phyloP scores from a whole-genome alignment of 768 basidiomycete genomes.

The Dioszegia aurantiaca region DNA sequence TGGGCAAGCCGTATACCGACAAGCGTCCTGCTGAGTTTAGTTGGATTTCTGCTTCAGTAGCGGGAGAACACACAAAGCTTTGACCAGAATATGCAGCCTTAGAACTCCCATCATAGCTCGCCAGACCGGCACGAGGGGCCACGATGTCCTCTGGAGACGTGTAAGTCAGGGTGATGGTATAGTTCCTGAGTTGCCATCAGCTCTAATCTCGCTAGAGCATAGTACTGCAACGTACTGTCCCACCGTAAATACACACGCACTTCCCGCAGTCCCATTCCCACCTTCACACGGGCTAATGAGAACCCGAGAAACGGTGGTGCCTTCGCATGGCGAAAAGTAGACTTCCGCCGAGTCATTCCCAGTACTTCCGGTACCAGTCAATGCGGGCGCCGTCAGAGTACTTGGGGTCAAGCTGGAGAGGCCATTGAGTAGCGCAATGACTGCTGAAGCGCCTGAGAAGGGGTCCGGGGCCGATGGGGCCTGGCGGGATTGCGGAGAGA shows the following conservation, averaged over 20 bases:
- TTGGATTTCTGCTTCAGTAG: neutral
- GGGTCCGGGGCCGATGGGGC: neutral
- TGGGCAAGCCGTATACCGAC: constrained; percentile 24
- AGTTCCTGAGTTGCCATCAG: constrained; percentile 22
- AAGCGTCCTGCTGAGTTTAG: constrained; percentile 16
- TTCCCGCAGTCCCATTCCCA: constrained; percentile 9
- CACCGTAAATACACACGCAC: constrained; percentile 9
- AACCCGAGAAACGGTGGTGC: constrained; percentile 5
- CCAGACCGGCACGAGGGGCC: constrained; percentile 22
- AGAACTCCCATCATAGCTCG: constrained; percentile 21
- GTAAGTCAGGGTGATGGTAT: constrained; percentile 35
- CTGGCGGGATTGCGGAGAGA: neutral
- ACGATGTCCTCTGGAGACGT: constrained; percentile 9
- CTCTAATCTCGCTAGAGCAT: neutral
- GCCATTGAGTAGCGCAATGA: constrained; percentile 6
- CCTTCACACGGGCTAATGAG: constrained; percentile 8
- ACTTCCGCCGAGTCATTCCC: neutral
- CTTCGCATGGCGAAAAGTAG: neutral
- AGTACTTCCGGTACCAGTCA: neutral
- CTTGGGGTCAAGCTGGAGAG: neutral
- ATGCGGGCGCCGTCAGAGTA: neutral
- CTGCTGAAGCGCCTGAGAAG: constrained; percentile 5
- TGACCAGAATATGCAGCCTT: constrained; percentile 30
- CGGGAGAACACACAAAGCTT: constrained; percentile 12
- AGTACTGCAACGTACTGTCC: constrained; percentile 5